Conservation (phyloP, 495 filamentous ascomycete genomes). For the Neurospora hispaniola region DNA sequence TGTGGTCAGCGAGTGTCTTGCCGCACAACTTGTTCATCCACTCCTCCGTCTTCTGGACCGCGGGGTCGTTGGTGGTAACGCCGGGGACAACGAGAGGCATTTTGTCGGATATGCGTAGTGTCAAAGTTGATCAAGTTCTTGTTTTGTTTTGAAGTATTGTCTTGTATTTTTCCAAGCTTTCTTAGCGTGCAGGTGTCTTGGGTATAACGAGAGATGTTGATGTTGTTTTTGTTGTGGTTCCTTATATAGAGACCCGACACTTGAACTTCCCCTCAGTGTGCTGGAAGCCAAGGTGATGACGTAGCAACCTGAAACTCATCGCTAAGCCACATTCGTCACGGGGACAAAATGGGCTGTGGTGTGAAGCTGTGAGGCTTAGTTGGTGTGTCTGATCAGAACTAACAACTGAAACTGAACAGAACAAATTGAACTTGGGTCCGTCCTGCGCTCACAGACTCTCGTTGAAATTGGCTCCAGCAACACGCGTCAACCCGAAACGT, state of each 20-base stretch:
- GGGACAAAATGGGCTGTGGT: not conserved
- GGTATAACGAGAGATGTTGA: not conserved
- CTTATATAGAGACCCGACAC: not conserved
- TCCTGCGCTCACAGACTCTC: too few relatives aligned
- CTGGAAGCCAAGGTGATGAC: not conserved
- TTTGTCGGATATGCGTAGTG: conserved; percentile 18
- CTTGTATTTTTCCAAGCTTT: not conserved
- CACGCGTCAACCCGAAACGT: too few relatives aligned
- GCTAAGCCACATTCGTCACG: not conserved
- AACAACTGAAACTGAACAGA: not conserved
- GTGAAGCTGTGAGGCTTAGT: not conserved
- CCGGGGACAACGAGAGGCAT: conserved; percentile 83
- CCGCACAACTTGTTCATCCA: conserved; percentile 68
- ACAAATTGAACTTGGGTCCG: too few relatives aligned
- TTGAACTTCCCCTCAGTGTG: not conserved
- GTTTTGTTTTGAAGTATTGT: not conserved
- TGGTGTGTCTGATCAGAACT: not conserved
- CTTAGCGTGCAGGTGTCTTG: not conserved
- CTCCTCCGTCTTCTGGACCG: conserved; percentile 43
- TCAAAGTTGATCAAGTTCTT: not conserved
- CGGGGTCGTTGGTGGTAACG: conserved; percentile 47
- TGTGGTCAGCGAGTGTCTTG: conserved; percentile 47
- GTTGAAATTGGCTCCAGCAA: too few relatives aligned
- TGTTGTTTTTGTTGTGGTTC: not conserved
- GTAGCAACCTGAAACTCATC: not conserved